Evolutionary conservation across 192 early-diverging fungal genomes (phyloP), one percentile per base, ranked within the genome.

Genomic region (Phycomyces blakesleeanus): DNA sequence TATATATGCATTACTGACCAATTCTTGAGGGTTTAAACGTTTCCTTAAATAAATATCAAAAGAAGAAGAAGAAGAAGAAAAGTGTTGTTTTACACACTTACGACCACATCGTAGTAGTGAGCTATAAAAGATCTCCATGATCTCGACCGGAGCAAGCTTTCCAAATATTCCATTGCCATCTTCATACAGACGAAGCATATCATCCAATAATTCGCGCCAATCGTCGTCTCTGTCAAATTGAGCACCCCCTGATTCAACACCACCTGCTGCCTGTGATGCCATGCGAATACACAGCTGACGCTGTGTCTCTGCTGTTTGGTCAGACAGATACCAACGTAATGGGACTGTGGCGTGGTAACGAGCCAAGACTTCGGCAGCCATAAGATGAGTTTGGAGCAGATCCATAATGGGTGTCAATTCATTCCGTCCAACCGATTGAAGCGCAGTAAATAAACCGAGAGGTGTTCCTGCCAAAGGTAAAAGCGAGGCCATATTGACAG

Each of bases 211-310:
- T 20, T 73, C 69, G 38, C 69, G 71, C 87, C 88, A 91, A 39
- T 87, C 85, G 62, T 88, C 84, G 40, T 89, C 86, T 37, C 63
- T 74, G 42, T 85, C 76, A 51, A 81, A 81, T 5, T 80, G 75
- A 14, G 71, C 78, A 21, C 84, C 80, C 57, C 76, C 76, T 37
- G 59, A 76, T 63, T 83, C 77, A 1, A 78, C 74, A 38, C 70
- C 78, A 63, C 74, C 67, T 25, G 81, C 71, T 40, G 79, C 76
- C 41, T 78, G 72, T 7, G 77, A 60, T 29, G 82, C 79, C 81
- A 85, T 83, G 57, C 73, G 77, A 15, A 80, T 67, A 55, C 87
- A 78, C 54, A 91, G 72, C 42, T 84, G 79, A n/a, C 78, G 78
- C 57, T 85, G 85, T 40, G 78, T 61, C 18, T 76, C 76, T 3